These are phyloP conservation scores for Helichrysum umbraculigerum DNA, from an alignment of 129 eudicot genomes.

Conservation along the genomic window DNA sequence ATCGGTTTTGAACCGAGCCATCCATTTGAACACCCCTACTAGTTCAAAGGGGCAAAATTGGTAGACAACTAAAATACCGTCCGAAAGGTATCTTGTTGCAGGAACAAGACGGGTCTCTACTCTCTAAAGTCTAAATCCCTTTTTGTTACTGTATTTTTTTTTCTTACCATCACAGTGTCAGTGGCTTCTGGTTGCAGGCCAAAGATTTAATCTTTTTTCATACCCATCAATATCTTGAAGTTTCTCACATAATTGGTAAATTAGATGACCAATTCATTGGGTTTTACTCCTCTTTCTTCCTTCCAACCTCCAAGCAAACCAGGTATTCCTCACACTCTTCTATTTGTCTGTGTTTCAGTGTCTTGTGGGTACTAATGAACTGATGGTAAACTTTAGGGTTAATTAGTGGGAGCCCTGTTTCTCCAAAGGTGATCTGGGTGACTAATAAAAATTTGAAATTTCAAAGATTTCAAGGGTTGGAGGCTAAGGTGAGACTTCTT, in stretches of 20 bases:
- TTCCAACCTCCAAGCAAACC: not conserved
- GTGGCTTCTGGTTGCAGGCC: constrained; percentile 7
- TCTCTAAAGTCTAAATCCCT: too few relatives aligned
- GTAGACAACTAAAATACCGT: too few relatives aligned
- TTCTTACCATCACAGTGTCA: too few relatives aligned
- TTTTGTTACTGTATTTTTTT: too few relatives aligned
- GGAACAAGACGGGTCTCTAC: too few relatives aligned
- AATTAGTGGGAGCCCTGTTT: constrained; percentile 28
- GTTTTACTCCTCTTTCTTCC: constrained; percentile 38
- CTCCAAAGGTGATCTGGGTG: constrained; percentile 31
- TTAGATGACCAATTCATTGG: constrained; percentile 41
- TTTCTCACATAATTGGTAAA: not conserved
- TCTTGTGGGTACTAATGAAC: not conserved
- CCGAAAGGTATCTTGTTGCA: not conserved
- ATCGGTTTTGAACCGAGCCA: too few relatives aligned
- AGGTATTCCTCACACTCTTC: not conserved
- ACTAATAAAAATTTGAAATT: constrained; percentile 29
- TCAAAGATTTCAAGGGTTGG: constrained; percentile 35
- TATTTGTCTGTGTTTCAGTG: constrained; percentile 1
- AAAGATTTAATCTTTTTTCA: constrained; percentile 5
- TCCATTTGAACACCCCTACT: too few relatives aligned
- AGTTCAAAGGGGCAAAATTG: too few relatives aligned
- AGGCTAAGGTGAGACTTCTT: constrained; percentile 41
- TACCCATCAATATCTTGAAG: not conserved
- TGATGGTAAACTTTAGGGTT: constrained; percentile 25